Evolutionary conservation across 2,329 filamentous ascomycete species (phyloP), one percentile per base, ranked within the genome.

Genomic region (Tolypocladium pustulatum): DNA sequence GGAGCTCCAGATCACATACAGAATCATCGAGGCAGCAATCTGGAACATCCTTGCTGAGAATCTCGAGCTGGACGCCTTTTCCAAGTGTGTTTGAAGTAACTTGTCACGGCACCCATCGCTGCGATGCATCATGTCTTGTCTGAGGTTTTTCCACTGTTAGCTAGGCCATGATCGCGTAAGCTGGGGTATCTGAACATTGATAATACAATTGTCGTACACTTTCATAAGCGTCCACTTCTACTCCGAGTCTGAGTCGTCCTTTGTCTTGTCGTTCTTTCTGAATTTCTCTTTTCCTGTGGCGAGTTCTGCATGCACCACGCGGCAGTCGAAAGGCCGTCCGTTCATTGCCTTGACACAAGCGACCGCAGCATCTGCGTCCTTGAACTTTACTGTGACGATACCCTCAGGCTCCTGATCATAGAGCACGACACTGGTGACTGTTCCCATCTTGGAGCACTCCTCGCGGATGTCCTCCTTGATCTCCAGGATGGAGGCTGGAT

Each of bases 401-500:
- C 94, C 94, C 0, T 91, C 88, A 4, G 83, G 76, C 72, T 99
- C 95, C 63, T 87, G 80, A 71, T 99, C 94, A 71, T 89, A 99
- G 20, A 99, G 77, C 3, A 94, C 86, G 46, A 97, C 90, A 68
- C 95, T 97, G 37, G 91, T 96, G 40, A 97, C 90, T 30, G 87
- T 81, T 3, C 94, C 94, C 17, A 94, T 78, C 74, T 95, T 95
- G 59, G 84, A 81, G 71, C 91, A 96, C 73, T 96, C 92, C 56
- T 96, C 90, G 53, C 90, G 84, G 58, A 97, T 90, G 69, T 99
- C 94, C 71, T 96, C 89, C 70, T 95, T 95, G 75, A 97, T 96
- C 62, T 97, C 93, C 41, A 95, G 78, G 60, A 95, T 81, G 1
- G 88, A 89, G 0, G 86, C 85, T 2, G 89, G 85, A 67, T 97